Base-by-base conservation (phyloP, 495 filamentous ascomycete species). In the Xylaria castorea region DNA sequence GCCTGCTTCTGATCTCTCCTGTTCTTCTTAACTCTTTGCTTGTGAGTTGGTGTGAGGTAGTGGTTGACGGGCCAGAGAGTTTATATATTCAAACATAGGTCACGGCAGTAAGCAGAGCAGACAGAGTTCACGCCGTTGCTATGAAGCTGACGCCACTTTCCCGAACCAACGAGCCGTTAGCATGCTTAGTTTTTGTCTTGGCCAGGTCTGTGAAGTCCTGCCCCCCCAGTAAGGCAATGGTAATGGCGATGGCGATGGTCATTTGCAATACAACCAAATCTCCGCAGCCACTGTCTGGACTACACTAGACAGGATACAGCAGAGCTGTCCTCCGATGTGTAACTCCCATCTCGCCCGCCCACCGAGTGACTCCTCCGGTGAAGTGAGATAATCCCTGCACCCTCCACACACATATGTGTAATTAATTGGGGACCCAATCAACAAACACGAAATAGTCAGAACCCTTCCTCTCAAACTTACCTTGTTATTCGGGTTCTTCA, bases 281-380 rank as follows among this genome's bases (percentile, higher is more conserved):
- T 60, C 18, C 8, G 57, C 6, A 22, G 57, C 55, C 27, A 9
- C 16, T 51, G 8, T 25, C n/a, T 25, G 25, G 46, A 50, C 22
- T 27, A 27, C 3, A 25, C n/a, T 53, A 25, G 22, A 51, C n/a
- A 25, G n/a, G 8, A 57, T 58, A 7, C 27, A 6, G 25, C 16
- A 30, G 25, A 58, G 27, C 53, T 30, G 20, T 32, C 20, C 11
- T 32, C 16, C n/a, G 12, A 27, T 63, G n/a, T 20, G 3, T 36
- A 40, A 55, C 51, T 25, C 38, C 11, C 36, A 3, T 27, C 62
- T 22, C 22, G 38, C 38, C 40, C 58, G 36, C 38, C 4, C 27
- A 25, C 62, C 62, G 64, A 20, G 11, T 68, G 66, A 68, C 66
- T 68, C 66, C 18, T 40, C 48, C 66, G 66, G 66, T 11, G 25